Evolutionary conservation across 768 basidiomycete genomes (phyloP), one percentile per base, ranked within the genome.

Genomic region (Paxillus rubicundulus): DNA sequence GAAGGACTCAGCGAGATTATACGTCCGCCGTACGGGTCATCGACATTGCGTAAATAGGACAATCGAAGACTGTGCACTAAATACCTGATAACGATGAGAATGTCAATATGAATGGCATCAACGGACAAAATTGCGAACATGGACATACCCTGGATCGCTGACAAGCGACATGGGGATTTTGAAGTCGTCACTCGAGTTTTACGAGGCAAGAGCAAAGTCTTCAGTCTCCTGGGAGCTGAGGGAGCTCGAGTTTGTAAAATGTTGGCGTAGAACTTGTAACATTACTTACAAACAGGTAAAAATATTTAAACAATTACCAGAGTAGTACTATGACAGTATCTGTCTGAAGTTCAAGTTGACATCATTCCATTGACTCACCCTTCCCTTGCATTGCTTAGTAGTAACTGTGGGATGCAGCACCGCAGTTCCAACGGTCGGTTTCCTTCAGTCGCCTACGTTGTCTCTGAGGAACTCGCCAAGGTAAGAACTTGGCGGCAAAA

Each of bases 1-100:
- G 83, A 78, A 0, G 87, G 86, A 63, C 86, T 85, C 45, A 95
- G 75, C 6, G 90, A 82, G 60, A 97, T 85, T 62, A 96, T 77
- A 28, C 92, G 82, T 0, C 85, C 72, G 13, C 89, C 89, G 63
- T 94, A 91, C 1, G 87, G 85, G 63, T 97, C 94, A 52, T 92
- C 88, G 37, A 92, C 84, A 59, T 87, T 83, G 54, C 92, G 87
- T n/a, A 98, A 77, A 65, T 94, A 93, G 12, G 87, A 83, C 24
- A 98, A 75, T 5, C 94, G 86, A 5, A 97, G 75, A 57, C 81
- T 83, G 66, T 97, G 95, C 8, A 95, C 88, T 34, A 96, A 76
- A 65, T 85, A 83, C 42, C 85, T 86, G 4, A 27, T 24, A 24
- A 20, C 9, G 2, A 39, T 59, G 42, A 62, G 60, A 16, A 12